A percentile compares a stretch with the other conserved stretches of the same genome.
phyloP scores from a whole-genome alignment of 2,329 filamentous ascomycete species.

The Acrocalymma vagum region DNA sequence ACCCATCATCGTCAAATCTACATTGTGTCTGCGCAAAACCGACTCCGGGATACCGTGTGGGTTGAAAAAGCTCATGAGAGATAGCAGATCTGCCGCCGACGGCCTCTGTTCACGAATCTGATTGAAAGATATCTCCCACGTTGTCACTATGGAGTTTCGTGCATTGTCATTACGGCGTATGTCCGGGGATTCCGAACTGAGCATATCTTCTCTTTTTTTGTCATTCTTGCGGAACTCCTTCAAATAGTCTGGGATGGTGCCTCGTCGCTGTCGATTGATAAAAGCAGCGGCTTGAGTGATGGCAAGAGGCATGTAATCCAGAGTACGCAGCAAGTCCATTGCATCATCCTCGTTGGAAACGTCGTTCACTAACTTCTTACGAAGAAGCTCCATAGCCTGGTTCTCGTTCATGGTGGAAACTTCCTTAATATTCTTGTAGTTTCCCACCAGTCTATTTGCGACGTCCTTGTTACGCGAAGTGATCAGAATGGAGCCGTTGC shows the following conservation, averaged over 20 bases:
- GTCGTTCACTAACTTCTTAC: constrained; percentile 14
- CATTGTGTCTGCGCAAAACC: too few relatives aligned
- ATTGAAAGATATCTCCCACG: too few relatives aligned
- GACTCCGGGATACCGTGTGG: too few relatives aligned
- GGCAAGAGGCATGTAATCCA: constrained; percentile 23
- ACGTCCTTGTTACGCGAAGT: constrained; percentile 18
- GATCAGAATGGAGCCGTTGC: constrained; percentile 19
- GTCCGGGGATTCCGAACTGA: too few relatives aligned
- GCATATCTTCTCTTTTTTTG: constrained; percentile 1
- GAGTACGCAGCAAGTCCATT: constrained; percentile 7
- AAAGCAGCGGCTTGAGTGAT: constrained; percentile 42
- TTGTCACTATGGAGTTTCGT: too few relatives aligned
- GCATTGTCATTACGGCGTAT: too few relatives aligned
- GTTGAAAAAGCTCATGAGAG: too few relatives aligned
- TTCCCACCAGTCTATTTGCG: constrained; percentile 15
- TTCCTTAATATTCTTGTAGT: constrained; percentile 13
- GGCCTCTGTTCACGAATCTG: too few relatives aligned
- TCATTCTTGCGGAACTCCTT: constrained; percentile 12
- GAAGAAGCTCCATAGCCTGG: constrained; percentile 16
- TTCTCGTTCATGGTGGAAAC: constrained; percentile 17
- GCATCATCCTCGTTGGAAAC: background rate
- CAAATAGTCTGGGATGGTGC: constrained; percentile 44
- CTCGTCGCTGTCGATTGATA: constrained; percentile 7
- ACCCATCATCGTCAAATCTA: too few relatives aligned
- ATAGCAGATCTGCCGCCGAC: too few relatives aligned